Evolutionary conservation across 108 stramenopile genomes (phyloP).

Genomic region (Poteriospumella lacustris): DNA sequence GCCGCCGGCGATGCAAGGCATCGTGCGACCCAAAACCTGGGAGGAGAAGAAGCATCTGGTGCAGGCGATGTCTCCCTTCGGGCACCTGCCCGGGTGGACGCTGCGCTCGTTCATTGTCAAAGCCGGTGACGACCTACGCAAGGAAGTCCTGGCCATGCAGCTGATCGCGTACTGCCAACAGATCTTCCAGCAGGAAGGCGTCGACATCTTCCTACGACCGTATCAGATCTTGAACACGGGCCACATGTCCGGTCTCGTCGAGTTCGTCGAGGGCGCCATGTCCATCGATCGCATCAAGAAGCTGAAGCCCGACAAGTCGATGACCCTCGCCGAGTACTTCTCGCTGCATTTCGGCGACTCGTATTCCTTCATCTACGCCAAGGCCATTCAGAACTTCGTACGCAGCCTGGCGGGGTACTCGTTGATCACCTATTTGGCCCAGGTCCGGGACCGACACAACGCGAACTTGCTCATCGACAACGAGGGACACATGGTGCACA

Average conservation of each 20-base stretch:
- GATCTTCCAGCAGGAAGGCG: conserved; percentile 41
- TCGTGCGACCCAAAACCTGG: background rate
- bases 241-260: conserved; percentile 44
- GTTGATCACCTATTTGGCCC: conserved; percentile 84
- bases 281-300: conserved; percentile 54
- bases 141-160: conserved; percentile 54
- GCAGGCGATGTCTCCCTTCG: conserved; percentile 31
- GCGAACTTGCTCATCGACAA: conserved; percentile 89
- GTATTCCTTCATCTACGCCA: conserved; percentile 32
- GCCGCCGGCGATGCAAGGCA: background rate
- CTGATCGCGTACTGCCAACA: conserved; percentile 25
- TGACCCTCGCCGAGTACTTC: conserved; percentile 62
- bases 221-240: conserved; percentile 48
- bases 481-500: conserved; percentile 69
- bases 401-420: conserved; percentile 44
- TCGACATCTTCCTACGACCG: conserved; percentile 43
- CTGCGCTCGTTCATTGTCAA: conserved; percentile 52
- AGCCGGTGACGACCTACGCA: conserved; percentile 53
- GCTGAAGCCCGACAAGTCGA: background rate
- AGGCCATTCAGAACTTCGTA: conserved; percentile 48
- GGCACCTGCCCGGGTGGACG: conserved; percentile 47
- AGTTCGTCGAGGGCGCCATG: conserved; percentile 43
- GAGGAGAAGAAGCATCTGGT: conserved; percentile 3
- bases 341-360: conserved; percentile 65
- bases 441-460: conserved; percentile 86